Percentiles rank a stretch among this genome's conserved stretches.
These are phyloP conservation scores for Dendrobium catenatum DNA, from an alignment of 106 monocot genomes.

Conservation along the genomic window DNA sequence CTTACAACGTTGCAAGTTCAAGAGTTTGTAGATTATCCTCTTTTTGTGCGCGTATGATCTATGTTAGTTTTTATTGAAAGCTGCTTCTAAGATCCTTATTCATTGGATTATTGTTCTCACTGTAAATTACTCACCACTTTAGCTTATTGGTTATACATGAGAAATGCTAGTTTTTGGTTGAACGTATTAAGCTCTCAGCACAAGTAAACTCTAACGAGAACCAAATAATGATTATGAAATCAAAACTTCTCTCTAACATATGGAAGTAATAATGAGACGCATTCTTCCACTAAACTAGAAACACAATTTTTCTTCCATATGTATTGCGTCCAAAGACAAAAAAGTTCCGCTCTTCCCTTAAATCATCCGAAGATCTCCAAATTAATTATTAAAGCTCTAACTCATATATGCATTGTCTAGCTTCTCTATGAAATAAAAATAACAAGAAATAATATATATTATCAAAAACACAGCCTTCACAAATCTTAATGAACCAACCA, in stretches of 20 bases:
- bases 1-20: neutral
- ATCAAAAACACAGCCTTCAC: neutral
- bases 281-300: no score
- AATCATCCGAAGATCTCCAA: neutral
- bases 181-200: neutral
- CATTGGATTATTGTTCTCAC: neutral
- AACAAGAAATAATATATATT: neutral
- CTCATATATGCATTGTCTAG: neutral
- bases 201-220: neutral
- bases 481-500: neutral
- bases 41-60: neutral
- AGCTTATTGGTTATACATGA: neutral
- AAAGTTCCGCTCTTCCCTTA: neutral
- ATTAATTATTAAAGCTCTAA: neutral
- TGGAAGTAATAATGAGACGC: no score
- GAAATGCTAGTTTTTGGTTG: neutral
- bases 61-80: neutral
- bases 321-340: no score
- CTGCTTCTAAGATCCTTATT: neutral
- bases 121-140: neutral
- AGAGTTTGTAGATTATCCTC: neutral
- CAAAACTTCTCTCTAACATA: no score
- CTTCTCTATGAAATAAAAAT: neutral
- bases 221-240: no score
- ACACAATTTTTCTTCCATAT: no score